Conservation (phyloP, 2,329 filamentous ascomycete species). For the Ascocoryne sarcoides region DNA sequence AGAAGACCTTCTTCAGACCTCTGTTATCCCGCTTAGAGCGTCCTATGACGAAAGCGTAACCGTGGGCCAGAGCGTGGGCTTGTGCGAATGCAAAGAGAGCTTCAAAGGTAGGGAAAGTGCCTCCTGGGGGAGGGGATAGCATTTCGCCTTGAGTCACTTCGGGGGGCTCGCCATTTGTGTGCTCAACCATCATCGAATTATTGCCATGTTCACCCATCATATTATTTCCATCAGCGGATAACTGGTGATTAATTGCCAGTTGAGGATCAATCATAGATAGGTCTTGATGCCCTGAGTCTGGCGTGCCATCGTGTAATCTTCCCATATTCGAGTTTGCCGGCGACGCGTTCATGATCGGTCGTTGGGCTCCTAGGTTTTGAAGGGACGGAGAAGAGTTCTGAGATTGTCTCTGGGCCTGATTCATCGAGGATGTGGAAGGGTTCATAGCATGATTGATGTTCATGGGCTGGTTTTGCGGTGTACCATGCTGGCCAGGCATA, state of each 20-base stretch:
- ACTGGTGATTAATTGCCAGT: conserved; percentile 25
- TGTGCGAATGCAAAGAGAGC: conserved; percentile 56
- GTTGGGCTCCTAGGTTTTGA: conserved; percentile 13
- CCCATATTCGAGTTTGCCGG: conserved; percentile 20
- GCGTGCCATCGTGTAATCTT: conserved; percentile 17
- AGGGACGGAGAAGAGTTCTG: conserved; percentile 25
- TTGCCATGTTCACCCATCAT: conserved; percentile 14
- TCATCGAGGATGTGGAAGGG: conserved; percentile 14
- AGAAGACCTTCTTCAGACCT: conserved; percentile 57
- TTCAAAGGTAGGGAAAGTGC: conserved; percentile 55
- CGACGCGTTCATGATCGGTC: conserved; percentile 21
- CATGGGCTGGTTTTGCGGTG: conserved; percentile 22
- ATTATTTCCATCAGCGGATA: conserved; percentile 14
- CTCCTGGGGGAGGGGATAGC: conserved; percentile 44
- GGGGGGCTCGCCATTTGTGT: conserved; percentile 6
- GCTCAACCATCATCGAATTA: conserved; percentile 13
- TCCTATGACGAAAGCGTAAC: conserved; percentile 60
- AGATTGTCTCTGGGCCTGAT: conserved; percentile 22
- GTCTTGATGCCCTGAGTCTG: conserved; percentile 20
- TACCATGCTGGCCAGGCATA: conserved; percentile 20
- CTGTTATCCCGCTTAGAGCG: conserved; percentile 56
- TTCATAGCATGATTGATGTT: conserved; percentile 26
- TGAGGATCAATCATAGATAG: conserved; percentile 29
- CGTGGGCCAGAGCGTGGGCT: conserved; percentile 57
- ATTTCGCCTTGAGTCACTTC: conserved; percentile 23